These are phyloP conservation scores for Triticum turgidum DNA, from an alignment of 176 grass and related monocot genomes.

Conservation along the genomic window DNA sequence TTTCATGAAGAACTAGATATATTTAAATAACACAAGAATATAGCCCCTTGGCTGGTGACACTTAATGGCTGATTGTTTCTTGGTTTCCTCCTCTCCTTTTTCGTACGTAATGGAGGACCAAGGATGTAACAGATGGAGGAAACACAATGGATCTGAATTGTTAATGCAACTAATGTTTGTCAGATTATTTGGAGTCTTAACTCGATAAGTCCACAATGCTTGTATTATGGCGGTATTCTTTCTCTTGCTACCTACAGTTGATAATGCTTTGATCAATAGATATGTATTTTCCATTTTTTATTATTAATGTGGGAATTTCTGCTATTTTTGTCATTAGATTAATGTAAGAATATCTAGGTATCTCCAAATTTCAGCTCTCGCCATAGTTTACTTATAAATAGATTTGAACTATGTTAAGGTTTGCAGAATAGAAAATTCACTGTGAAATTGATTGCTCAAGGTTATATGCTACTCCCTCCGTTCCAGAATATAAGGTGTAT, in stretches of 20 bases:
- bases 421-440: not conserved
- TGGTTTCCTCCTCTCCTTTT: not conserved
- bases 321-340: too few species aligned
- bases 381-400: not conserved
- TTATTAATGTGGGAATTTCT: too few species aligned
- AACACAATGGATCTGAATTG: not conserved
- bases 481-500: too few species aligned
- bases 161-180: not conserved
- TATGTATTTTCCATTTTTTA: too few species aligned
- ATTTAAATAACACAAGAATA: constrained; percentile 8
- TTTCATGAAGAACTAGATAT: not conserved
- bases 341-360: too few species aligned
- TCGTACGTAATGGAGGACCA: not conserved
- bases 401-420: not conserved
- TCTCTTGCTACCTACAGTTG: not conserved
- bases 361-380: too few species aligned
- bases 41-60: not conserved
- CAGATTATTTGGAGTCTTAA: not conserved
- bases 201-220: not conserved
- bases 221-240: not conserved
- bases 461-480: not conserved
- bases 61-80: not conserved
- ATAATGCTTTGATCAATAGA: too few species aligned
- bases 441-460: not conserved
- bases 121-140: not conserved